Percentiles rank a stretch among this genome's conserved stretches.
Evolutionary conservation across 768 basidiomycete species (phyloP).

Genomic region (Mycena albidolilacea): DNA sequence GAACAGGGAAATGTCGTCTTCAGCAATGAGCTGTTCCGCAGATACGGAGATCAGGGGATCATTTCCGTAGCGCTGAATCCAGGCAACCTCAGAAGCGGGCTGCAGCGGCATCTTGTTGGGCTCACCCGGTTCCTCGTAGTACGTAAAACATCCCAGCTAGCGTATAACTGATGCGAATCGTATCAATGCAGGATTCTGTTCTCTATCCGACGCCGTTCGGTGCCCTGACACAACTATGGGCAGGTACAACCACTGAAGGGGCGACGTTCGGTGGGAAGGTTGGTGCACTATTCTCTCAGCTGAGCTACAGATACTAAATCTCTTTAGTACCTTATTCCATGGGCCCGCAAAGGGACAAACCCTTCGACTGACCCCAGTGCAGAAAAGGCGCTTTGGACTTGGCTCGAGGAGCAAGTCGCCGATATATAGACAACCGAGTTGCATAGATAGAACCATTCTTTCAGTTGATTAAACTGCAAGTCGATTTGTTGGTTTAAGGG

Average conservation of each 20-base stretch:
- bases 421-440: neutral
- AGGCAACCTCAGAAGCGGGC: conserved; percentile 44
- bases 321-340: conserved; percentile 58
- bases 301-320: neutral
- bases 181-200: conserved; percentile 19
- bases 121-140: conserved; percentile 2
- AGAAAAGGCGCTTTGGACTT: conserved; percentile 57
- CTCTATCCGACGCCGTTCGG: conserved; percentile 55
- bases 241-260: conserved; percentile 61
- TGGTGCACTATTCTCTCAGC: conserved; percentile 27
- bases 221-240: conserved; percentile 65
- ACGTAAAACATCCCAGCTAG: neutral
- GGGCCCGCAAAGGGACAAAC: conserved; percentile 54
- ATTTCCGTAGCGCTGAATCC: conserved; percentile 61
- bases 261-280: conserved; percentile 61
- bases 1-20: conserved; percentile 61
- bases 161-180: neutral
- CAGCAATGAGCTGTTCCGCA: conserved; percentile 56
- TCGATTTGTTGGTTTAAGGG: too few relatives aligned
- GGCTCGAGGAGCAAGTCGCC: conserved; percentile 60
- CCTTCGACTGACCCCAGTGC: conserved; percentile 44
- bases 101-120: conserved; percentile 22
- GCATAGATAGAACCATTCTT: too few relatives aligned
- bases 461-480: too few relatives aligned
- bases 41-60: conserved; percentile 59